A percentile compares a stretch with the other conserved stretches of the same genome.
Evolutionary conservation across 2,329 filamentous ascomycete species (phyloP).

Genomic region (Clonostachys solani): DNA sequence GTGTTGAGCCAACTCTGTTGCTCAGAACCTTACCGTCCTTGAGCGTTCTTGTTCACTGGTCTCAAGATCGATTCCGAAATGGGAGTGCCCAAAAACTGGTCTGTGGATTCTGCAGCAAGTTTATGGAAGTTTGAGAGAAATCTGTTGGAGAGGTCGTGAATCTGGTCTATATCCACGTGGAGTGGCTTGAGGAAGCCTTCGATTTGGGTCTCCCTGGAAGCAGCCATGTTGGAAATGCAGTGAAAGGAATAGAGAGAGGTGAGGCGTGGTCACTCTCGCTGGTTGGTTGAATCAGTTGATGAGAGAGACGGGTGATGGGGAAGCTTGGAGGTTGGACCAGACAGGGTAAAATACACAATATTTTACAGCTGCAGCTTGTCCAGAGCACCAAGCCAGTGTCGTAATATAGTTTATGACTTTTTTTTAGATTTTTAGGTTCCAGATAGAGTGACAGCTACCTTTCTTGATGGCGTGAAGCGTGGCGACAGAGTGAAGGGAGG

Average conservation of each 20-base stretch:
- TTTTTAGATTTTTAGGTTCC: too few relatives aligned
- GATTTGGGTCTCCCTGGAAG: slow-evolving; percentile 6
- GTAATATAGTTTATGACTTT: too few relatives aligned
- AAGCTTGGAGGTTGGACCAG: background rate
- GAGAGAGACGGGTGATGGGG: background rate
- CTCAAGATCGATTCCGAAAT: slow-evolving; percentile 56
- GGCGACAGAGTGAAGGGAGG: too few relatives aligned
- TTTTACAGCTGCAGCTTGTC: too few relatives aligned
- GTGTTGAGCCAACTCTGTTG: slow-evolving; percentile 5
- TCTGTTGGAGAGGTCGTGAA: slow-evolving; percentile 40
- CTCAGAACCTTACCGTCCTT: slow-evolving; percentile 38
- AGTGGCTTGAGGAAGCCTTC: slow-evolving; percentile 47
- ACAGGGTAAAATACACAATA: too few relatives aligned
- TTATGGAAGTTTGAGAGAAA: slow-evolving; percentile 41
- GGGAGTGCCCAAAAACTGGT: slow-evolving; percentile 58
- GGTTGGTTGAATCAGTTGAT: background rate
- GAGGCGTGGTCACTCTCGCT: background rate
- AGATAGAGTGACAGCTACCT: too few relatives aligned
- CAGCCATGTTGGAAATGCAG: too few relatives aligned
- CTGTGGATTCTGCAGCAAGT: slow-evolving; percentile 45
- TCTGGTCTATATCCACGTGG: slow-evolving; percentile 37
- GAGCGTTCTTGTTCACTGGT: slow-evolving; percentile 33
- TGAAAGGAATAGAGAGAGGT: background rate
- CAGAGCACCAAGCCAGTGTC: too few relatives aligned
- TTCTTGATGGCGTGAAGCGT: too few relatives aligned